A percentile compares a stretch with the other conserved stretches of the same genome.
Evolutionary conservation across 768 basidiomycete species (phyloP).

Genomic region (Naganishia kalamii): DNA sequence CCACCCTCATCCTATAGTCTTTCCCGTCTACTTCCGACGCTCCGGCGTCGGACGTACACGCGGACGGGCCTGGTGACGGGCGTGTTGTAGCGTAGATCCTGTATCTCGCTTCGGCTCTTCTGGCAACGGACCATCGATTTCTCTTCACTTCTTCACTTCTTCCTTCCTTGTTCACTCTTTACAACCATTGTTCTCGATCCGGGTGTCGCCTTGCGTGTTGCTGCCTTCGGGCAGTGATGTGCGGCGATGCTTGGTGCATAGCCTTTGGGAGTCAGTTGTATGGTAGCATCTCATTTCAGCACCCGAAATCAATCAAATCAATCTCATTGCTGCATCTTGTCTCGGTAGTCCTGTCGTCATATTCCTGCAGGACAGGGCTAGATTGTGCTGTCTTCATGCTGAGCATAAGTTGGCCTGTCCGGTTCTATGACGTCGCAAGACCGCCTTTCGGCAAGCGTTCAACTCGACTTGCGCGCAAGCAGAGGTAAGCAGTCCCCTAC

Average conservation of each 20-base stretch:
- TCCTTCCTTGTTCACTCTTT: neutral
- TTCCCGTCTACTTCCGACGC: neutral
- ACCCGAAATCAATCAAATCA: neutral
- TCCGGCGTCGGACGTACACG: neutral
- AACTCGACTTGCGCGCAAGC: too few species aligned
- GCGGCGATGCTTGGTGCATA: neutral
- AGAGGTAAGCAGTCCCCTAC: too few species aligned
- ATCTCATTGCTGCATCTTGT: neutral
- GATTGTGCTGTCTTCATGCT: too few species aligned
- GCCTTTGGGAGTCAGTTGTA: neutral
- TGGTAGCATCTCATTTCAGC: neutral
- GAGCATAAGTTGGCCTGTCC: too few species aligned
- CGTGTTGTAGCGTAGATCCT: neutral
- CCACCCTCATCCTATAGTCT: conserved; percentile 52
- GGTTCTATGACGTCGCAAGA: too few species aligned
- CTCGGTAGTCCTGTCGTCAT: too few species aligned
- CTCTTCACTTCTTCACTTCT: neutral
- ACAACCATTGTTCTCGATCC: neutral
- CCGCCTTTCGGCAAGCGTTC: too few species aligned
- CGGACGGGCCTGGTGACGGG: neutral
- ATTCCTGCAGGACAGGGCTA: too few species aligned
- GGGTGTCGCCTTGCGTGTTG: neutral
- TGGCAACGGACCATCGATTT: neutral
- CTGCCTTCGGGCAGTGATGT: neutral
- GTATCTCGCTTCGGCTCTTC: neutral